Base-by-base conservation (phyloP, 2,329 filamentous ascomycete genomes). In the Colletotrichum lini region DNA sequence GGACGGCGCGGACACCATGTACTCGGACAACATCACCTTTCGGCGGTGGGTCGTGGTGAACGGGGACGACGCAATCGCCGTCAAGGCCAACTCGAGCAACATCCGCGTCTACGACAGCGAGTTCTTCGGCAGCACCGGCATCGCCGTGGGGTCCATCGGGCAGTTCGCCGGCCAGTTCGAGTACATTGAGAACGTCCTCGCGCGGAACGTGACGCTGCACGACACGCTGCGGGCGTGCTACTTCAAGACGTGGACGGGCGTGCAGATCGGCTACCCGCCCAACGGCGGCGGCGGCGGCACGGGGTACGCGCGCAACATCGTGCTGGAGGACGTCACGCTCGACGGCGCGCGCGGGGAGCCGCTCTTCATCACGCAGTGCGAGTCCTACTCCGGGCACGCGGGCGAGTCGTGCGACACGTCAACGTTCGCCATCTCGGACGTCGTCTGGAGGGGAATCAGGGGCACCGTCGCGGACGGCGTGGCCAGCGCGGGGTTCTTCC, bases 221-320 rank as follows among this genome's bases (percentile, higher is more conserved):
- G 81, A 85, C 68, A 88, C 85, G 4, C 75, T 82, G 1, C 84
- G 88, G 72, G 85, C 82, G 1, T 82, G 81, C n/a, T 88, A 88
- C 73, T 77, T 90, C 70, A 90, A 91, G 80, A 90, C 88, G 0
- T 91, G 89, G 89, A 87, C 87, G 0, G 87, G 86, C 21, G 78
- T 85, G 12, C 82, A 82, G 45, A 81, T 82, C 38, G 85, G 86
- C 21, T 86, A 84, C 61, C 86, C 87, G 1, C 88, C 88, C 1
- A 90, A 91, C 73, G 88, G 89, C 18, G 89, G 88, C 2, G 88
- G 88, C 13, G 88, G 86, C 18, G 89, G 88, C 3, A 75, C 85
- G 0, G 88, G 88, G 12, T 82, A 74, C 53, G 79, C 78, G 4
- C 66, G 73, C 30, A 78, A 79, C 74, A 77, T 82, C 8, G 71